These are phyloP conservation scores for Canavalia ensiformis DNA, from an alignment of 306 rosid species.

Conservation along the genomic window DNA sequence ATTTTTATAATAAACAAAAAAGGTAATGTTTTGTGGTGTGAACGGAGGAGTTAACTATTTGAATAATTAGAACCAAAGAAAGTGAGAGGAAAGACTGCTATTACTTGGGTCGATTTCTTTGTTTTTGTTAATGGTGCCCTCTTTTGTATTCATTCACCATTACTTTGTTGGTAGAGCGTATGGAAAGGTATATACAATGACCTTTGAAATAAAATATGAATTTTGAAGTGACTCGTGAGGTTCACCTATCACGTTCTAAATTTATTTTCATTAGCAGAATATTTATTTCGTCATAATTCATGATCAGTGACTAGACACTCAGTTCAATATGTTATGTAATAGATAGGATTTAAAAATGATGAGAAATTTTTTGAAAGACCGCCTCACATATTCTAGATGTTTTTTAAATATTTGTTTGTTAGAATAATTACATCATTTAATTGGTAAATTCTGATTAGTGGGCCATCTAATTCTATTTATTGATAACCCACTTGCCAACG, in stretches of 20 bases:
- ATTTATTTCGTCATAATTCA: background rate
- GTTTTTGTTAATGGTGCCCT: background rate
- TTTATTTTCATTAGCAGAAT: background rate
- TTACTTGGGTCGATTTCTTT: conserved; percentile 1
- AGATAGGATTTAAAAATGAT: background rate
- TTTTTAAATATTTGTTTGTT: background rate
- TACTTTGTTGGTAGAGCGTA: background rate
- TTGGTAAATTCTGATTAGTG: too few relatives aligned
- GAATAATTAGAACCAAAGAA: background rate
- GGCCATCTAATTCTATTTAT: too few relatives aligned
- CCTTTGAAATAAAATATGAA: background rate
- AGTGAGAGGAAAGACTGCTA: background rate
- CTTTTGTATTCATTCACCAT: background rate
- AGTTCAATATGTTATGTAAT: background rate
- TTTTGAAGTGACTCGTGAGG: background rate
- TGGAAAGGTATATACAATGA: background rate
- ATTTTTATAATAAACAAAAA: background rate
- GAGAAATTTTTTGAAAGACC: background rate
- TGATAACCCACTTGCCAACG: too few relatives aligned
- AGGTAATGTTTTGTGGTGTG: too few relatives aligned
- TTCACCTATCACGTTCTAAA: background rate
- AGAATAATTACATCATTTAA: background rate
- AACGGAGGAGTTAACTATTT: background rate
- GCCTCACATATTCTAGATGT: too few relatives aligned
- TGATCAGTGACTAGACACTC: too few relatives aligned